Base-by-base conservation (phyloP, 306 rosid genomes). In the Elaeagnus macrophylla region DNA sequence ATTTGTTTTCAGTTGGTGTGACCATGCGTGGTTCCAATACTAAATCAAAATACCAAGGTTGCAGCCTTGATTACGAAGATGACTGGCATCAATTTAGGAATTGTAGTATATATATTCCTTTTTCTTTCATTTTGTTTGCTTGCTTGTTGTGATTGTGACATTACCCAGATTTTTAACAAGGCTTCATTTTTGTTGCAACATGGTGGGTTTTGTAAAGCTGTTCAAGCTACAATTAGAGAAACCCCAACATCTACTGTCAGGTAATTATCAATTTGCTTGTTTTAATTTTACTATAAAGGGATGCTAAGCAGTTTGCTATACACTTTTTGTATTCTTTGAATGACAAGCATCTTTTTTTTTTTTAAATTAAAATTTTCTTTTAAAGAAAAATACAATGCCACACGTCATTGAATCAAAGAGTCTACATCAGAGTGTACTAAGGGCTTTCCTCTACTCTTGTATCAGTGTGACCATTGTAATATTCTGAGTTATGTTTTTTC, bases 221-320 rank as follows among this genome's bases (percentile, higher is more conserved):
- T 93, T 60, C 89, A 82, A 45, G 85, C 99, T 48, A 82, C 95
- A 18, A 82, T 93, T 38, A 84, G 89, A 57, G 95, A 93, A 79
- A 75, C 86, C 1, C 95, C 99, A 61, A 45, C 94, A 37, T 67
- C 85, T 56, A 67, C 69, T 1, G 69, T 68, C 53, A 84, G 96
- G 97, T 86, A 78, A 67, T 42, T 18, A 9, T 38, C 38, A 25
- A 36, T 44, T 41, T 25, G 32, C 32, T 65, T 25, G 32, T 25
- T 57, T 63, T 57, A 51, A 58, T 8, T 50, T 60, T 11, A 12
- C 18, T 48, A 37, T 45, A 59, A 43, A 38, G 11, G 12, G 5
- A 25, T 25, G 32, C 32, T 3, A 25, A 25, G 32, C 32, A 25
- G 4, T 25, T 25, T 25, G 32, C 4, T 25, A 25, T 25, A 25